Percentiles rank a stretch among this genome's conserved stretches.
Conservation (phyloP, 2,329 filamentous ascomycete genomes). For the Penicillium sumatraense region DNA sequence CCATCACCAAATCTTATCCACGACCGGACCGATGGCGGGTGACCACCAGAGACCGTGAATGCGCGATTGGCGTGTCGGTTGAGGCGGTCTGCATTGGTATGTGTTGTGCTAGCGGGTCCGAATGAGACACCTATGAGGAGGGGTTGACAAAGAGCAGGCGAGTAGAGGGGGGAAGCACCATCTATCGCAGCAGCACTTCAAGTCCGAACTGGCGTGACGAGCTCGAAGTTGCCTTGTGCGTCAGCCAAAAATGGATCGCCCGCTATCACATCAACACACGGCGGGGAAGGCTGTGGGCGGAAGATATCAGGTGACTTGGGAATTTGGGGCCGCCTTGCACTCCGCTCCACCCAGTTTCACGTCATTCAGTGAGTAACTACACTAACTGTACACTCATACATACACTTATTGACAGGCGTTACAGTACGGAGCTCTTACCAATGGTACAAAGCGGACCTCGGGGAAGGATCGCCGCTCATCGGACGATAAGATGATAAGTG, state of each 20-base stretch:
- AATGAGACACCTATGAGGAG: constrained; percentile 7
- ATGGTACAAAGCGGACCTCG: no score
- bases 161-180: not conserved
- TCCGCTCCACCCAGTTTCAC: not conserved
- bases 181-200: not conserved
- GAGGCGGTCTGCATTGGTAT: constrained; percentile 42
- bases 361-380: not conserved
- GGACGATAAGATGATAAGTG: constrained; percentile 18
- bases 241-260: constrained; percentile 15
- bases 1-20: constrained; percentile 39
- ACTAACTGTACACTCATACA: no score
- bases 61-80: constrained; percentile 32
- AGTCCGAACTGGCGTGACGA: constrained; percentile 7
- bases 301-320: constrained; percentile 28
- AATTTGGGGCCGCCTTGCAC: constrained; percentile 6
- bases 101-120: constrained; percentile 25
- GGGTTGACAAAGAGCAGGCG: not conserved
- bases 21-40: constrained; percentile 35
- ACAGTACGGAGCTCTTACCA: no score
- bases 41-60: constrained; percentile 42
- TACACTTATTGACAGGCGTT: no score
- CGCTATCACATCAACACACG: constrained; percentile 7
- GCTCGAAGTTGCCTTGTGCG: constrained; percentile 5
- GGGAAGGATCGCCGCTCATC: not conserved
- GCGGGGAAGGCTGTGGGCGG: constrained; percentile 9